phyloP scores from a whole-genome alignment of 495 filamentous ascomycete species.

The Saxophila tyrrhenica region DNA sequence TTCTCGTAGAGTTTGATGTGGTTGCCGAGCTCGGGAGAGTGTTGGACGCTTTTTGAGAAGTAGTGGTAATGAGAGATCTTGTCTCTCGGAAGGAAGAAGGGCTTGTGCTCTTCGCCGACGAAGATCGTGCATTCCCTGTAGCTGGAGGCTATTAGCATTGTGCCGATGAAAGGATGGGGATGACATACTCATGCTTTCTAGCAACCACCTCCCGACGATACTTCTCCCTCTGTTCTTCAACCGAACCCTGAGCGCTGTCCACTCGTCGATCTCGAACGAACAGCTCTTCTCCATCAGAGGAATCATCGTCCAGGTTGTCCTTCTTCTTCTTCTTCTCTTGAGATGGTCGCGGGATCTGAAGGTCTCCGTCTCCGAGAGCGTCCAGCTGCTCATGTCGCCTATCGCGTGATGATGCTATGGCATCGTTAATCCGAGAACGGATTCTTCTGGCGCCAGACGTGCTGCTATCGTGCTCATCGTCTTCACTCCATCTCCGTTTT shows the following conservation, averaged over 20 bases:
- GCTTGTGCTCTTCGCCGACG: not conserved
- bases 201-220: not conserved
- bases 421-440: no score
- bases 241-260: not conserved
- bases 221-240: not conserved
- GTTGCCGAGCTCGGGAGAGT: not conserved
- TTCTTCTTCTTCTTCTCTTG: no score
- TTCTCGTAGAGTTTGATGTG: not conserved
- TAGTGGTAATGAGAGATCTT: not conserved
- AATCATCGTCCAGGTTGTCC: not conserved
- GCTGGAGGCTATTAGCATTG: not conserved
- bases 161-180: not conserved
- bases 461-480: no score
- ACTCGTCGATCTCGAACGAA: not conserved
- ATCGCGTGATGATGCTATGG: no score
- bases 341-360: no score
- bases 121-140: slow-evolving; percentile 2
- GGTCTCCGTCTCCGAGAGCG: no score
- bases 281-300: not conserved
- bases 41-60: not conserved
- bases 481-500: not conserved
- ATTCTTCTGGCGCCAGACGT: no score
- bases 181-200: not conserved
- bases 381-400: no score
- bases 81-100: not conserved